Evolutionary conservation across 2,329 filamentous ascomycete genomes (phyloP).

Genomic region (Sarocladiaceae sp.): DNA sequence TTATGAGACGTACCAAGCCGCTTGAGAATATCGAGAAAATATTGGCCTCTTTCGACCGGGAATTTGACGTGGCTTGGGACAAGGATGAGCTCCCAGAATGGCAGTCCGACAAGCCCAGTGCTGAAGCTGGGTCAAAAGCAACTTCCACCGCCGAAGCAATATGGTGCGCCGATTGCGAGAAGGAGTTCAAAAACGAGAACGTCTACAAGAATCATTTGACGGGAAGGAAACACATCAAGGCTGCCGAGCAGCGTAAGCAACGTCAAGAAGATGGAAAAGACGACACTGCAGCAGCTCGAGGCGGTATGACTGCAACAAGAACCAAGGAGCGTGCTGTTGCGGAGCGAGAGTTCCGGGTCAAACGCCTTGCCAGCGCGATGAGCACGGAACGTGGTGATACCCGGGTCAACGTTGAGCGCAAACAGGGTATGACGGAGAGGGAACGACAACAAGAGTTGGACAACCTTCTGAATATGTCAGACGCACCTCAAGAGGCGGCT

Average conservation of each 20-base stretch:
- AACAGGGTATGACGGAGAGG: constrained; percentile 94
- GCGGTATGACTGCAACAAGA: constrained; percentile 40
- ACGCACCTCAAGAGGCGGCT: constrained; percentile 27
- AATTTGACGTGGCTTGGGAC: constrained; percentile 82
- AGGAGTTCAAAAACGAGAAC: constrained; percentile 92
- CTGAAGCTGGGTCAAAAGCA: constrained; percentile 22
- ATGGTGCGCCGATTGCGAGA: constrained; percentile 90
- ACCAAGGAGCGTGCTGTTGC: constrained; percentile 89
- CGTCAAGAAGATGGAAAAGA: constrained; percentile 27
- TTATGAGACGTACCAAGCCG: constrained; percentile 79
- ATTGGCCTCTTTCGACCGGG: constrained; percentile 70
- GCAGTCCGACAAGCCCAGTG: constrained; percentile 51
- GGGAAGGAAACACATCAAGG: constrained; percentile 90
- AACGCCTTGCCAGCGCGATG: constrained; percentile 76
- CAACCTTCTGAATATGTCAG: constrained; percentile 59
- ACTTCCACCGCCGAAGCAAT: constrained; percentile 56
- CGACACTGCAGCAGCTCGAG: constrained; percentile 27
- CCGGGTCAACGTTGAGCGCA: constrained; percentile 89
- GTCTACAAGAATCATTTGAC: constrained; percentile 86
- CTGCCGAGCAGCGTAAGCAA: constrained; percentile 61
- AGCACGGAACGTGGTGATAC: constrained; percentile 85
- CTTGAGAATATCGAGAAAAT: constrained; percentile 81
- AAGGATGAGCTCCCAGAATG: constrained; percentile 77
- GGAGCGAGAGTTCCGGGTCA: constrained; percentile 80
- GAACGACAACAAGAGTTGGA: constrained; percentile 93